Percentiles rank a stretch among this genome's conserved stretches.
These are phyloP conservation scores for Ophioceras dolichostomum DNA, from an alignment of 2,329 filamentous ascomycete species.

Conservation along the genomic window DNA sequence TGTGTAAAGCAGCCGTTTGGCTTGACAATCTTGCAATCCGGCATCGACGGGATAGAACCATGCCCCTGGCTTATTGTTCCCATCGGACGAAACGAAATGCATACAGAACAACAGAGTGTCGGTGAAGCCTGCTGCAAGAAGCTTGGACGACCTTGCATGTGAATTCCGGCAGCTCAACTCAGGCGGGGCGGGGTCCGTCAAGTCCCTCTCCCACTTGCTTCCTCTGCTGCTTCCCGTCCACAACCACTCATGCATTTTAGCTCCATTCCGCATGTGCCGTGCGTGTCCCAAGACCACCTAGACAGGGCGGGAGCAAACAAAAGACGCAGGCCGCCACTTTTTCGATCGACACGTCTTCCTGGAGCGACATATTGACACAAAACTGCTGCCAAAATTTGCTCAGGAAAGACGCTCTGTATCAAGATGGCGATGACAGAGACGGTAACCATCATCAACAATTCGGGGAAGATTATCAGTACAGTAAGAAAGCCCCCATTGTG, in stretches of 20 bases:
- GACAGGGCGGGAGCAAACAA: background rate
- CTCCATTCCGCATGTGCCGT: too few species aligned
- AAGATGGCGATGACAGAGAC: constrained; percentile 49
- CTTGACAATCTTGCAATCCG: too few species aligned
- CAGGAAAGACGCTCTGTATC: too few species aligned
- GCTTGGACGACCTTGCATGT: background rate
- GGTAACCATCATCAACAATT: constrained; percentile 81
- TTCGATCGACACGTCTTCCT: background rate
- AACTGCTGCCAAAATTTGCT: background rate
- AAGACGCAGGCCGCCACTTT: background rate
- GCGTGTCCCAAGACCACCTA: too few species aligned
- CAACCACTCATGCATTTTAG: too few species aligned
- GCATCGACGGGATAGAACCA: too few species aligned
- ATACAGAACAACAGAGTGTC: background rate
- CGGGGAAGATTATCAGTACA: constrained; percentile 81
- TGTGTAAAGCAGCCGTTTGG: too few species aligned
- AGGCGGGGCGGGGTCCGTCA: background rate
- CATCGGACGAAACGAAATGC: too few species aligned
- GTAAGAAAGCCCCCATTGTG: too few species aligned
- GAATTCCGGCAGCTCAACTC: background rate
- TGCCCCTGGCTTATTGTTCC: too few species aligned
- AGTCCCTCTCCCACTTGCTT: too few species aligned
- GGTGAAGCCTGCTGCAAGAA: background rate
- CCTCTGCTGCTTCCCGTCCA: too few species aligned
- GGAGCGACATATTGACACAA: background rate